Evolutionary conservation across 139 green algal species (phyloP), one percentile per base, ranked within the genome.

Genomic region (Eudorina sp.): DNA sequence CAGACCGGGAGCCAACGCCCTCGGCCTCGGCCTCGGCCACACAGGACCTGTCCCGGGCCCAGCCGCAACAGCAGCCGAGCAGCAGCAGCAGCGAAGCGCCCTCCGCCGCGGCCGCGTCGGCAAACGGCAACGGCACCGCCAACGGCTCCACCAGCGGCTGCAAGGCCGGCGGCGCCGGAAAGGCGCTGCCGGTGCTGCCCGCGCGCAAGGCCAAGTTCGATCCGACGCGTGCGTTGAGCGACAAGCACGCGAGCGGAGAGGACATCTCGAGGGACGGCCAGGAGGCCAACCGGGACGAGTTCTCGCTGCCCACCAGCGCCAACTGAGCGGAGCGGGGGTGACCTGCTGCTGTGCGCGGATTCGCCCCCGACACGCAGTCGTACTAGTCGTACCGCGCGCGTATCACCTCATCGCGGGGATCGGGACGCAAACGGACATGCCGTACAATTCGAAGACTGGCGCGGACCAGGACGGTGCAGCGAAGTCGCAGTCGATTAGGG

Each of bases 191-290:
- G 18, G 7, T 53, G 55, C 72, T 86, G 68, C 79, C 78, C 31
- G 36, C 86, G 0, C 85, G 90, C 3, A 60, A 78, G 51, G 31
- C 64, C 14, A 84, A 79, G 46, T 93, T 93, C 69, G 90, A 93
- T 51, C 88, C 90, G 9, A 85, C 89, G 1, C 46, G 40, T 46
- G 80, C 73, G 60, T 76, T 91, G 13, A 84, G 60, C 36, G 79
- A 81, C 9, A 48, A 75, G 45, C 60, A 83, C n/a, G 58, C 75
- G n/a, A 21, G 21, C 38, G 88, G 88, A 7, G 88, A 83, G 82
- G 88, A 91, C 53, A 76, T 91, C n/a, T 53, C 7, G 0, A 18
- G n/a, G 0, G 88, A 91, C 60, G 88, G 88, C 11, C 18, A 53
- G 16, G 88, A 76, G 73, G 75, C 75, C 18, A 87, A 83, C 55